phyloP scores from a whole-genome alignment of 371 early-diverging fungal genomes.

The Nosema muscidifuracis region DNA sequence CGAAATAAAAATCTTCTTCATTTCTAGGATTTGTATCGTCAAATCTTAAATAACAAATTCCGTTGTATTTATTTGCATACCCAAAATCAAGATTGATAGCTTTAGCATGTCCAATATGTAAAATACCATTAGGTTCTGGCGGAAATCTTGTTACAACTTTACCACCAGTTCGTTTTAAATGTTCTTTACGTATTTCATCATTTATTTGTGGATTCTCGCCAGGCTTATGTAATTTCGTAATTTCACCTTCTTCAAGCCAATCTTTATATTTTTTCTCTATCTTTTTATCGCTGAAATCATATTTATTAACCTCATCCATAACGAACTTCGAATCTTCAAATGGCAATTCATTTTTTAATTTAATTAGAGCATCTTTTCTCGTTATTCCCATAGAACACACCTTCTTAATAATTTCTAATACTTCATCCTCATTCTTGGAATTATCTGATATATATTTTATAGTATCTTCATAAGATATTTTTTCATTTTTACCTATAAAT shows the following conservation, averaged over 20 bases:
- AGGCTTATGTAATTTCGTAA: conserved; percentile 75
- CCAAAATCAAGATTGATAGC: conserved; percentile 97
- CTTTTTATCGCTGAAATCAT: not conserved
- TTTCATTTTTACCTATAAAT: conserved; percentile 2
- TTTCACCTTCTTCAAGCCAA: conserved; percentile 59
- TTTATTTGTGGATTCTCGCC: conserved; percentile 93
- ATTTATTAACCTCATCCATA: conserved; percentile 30
- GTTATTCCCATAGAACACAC: not conserved
- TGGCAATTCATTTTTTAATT: conserved; percentile 37
- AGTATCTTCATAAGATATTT: conserved; percentile 22
- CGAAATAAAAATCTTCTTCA: conserved; percentile 87
- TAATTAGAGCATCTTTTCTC: conserved; percentile 38
- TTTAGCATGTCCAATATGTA: conserved; percentile 99
- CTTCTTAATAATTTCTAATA: conserved; percentile 14
- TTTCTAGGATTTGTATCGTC: conserved; percentile 98
- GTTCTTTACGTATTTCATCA: conserved; percentile 76
- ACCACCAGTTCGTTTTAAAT: conserved; percentile 82
- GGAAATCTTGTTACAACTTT: conserved; percentile 95
- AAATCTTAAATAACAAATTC: conserved; percentile 84
- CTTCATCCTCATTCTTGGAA: conserved; percentile 15
- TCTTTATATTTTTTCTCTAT: conserved; percentile 15
- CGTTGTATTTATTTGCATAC: conserved; percentile 81
- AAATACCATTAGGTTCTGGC: conserved; percentile 96
- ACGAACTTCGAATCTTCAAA: conserved; percentile 40
- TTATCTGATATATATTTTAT: conserved; percentile 28